Base-by-base conservation (phyloP, 768 basidiomycete genomes). In the Macrolepiota dolichaula region DNA sequence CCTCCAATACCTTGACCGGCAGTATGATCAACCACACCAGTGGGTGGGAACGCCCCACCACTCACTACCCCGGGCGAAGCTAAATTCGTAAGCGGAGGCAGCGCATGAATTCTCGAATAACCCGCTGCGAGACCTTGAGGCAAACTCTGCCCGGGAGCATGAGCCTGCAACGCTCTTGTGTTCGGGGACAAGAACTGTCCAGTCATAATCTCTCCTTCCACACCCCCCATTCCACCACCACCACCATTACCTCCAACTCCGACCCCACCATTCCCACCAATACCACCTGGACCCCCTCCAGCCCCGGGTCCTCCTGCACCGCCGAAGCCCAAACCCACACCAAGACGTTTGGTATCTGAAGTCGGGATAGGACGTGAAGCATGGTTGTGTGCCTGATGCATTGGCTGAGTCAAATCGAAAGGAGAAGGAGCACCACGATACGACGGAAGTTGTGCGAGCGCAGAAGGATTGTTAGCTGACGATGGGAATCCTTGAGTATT, bases 61-160 rank as follows among this genome's bases (percentile, higher is more conserved):
- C 53, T 62, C 27, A 65, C 64, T 46, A 69, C 64, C 19, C 69
- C 65, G 35, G 77, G 72, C n/a, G 78, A 76, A 2, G 72, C 73
- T 19, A 77, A 58, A 55, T 70, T 72, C 1, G 73, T 69, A 32
- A 76, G 69, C 2, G 80, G 80, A 3, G 81, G 81, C 11, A 81
- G 76, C 1, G 94, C 89, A 66, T 98, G 95, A 60, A 98, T 88
- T 61, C 94, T 82, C 29, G 92, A 94, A 69, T 94, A 88, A 0
- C 94, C 95, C 0, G 92, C 92, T 0, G 94, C 95, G 29, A 98
- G 82, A 36, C 95, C 95, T 59, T 96, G 94, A 1, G 96, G 94
- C 12, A 96, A 79, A 73, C 87, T 89, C 74, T 95, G 92, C 1
- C 94, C 94, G 0, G 95, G 94, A 1, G 92, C 93, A 65, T 96